phyloP scores from a whole-genome alignment of 1,284 basidiomycete genomes.

The Cryptococcus jaspeensis region DNA sequence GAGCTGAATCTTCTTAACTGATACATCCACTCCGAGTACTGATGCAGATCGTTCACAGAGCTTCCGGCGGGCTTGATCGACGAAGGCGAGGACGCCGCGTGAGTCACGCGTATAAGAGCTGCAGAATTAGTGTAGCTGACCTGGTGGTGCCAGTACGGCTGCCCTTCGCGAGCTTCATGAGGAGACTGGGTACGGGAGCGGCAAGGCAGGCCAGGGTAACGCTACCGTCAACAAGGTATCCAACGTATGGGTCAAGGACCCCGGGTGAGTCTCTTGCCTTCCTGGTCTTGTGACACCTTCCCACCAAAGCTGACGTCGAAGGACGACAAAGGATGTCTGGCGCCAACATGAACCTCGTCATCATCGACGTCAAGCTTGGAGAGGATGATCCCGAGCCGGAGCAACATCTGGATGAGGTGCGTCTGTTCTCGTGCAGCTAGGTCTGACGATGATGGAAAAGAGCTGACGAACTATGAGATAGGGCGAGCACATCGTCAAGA shows the following conservation, averaged over 20 bases:
- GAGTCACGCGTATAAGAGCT: constrained; percentile 35
- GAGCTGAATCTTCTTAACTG: background rate
- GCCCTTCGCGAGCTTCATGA: constrained; percentile 84
- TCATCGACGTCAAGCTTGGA: constrained; percentile 50
- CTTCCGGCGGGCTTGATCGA: constrained; percentile 85
- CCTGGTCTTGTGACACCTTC: background rate
- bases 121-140: background rate
- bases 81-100: constrained; percentile 70
- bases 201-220: constrained; percentile 55
- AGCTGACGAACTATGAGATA: constrained; percentile 26
- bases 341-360: constrained; percentile 55
- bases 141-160: constrained; percentile 46
- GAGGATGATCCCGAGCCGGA: constrained; percentile 47
- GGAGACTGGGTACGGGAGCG: constrained; percentile 74
- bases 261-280: constrained; percentile 59
- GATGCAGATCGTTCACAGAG: constrained; percentile 56
- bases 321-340: constrained; percentile 48
- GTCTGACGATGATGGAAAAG: background rate
- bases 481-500: constrained; percentile 76
- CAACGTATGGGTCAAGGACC: constrained; percentile 63
- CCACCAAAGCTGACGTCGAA: background rate
- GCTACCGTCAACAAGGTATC: constrained; percentile 62
- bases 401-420: constrained; percentile 46
- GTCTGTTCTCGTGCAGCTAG: background rate
- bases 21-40: background rate